Evolutionary conservation across 306 rosid genomes (phyloP).

Genomic region (Argentina anserina): DNA sequence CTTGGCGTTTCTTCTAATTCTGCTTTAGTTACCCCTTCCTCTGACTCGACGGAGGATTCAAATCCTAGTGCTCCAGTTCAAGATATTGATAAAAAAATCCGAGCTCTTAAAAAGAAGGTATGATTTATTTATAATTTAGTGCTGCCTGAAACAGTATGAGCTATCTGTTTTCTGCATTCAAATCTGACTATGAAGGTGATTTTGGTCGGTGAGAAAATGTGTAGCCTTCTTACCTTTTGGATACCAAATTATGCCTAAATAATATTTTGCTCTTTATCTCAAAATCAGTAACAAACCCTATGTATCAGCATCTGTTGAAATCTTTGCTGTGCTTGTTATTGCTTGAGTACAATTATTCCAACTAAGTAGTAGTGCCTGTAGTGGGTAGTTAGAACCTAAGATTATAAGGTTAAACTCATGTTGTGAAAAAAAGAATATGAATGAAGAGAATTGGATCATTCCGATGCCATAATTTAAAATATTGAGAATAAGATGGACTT

Average conservation of each 20-base stretch:
- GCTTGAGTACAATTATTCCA: background rate
- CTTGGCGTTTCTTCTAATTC: constrained; percentile 55
- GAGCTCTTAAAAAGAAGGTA: constrained; percentile 88
- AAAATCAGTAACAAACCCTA: no score
- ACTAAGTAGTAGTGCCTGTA: background rate
- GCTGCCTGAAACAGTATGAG: background rate
- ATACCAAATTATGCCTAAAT: background rate
- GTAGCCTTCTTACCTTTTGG: background rate
- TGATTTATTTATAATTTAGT: background rate
- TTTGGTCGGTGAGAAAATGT: background rate
- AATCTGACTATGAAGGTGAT: background rate
- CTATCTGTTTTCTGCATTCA: background rate
- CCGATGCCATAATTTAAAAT: background rate
- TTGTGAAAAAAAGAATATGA: background rate
- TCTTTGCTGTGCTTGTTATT: background rate
- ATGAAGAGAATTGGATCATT: background rate
- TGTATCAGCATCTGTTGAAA: background rate
- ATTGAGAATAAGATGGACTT: background rate
- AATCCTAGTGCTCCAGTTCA: constrained; percentile 34
- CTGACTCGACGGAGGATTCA: constrained; percentile 44
- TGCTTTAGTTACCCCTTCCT: constrained; percentile 35
- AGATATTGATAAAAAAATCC: constrained; percentile 74
- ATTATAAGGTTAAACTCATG: background rate
- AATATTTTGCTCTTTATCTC: background rate
- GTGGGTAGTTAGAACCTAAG: background rate